Percentiles rank a stretch among this genome's conserved stretches.
These are phyloP conservation scores for Tulasnella calospora DNA, from an alignment of 768 basidiomycete species.

Conservation along the genomic window DNA sequence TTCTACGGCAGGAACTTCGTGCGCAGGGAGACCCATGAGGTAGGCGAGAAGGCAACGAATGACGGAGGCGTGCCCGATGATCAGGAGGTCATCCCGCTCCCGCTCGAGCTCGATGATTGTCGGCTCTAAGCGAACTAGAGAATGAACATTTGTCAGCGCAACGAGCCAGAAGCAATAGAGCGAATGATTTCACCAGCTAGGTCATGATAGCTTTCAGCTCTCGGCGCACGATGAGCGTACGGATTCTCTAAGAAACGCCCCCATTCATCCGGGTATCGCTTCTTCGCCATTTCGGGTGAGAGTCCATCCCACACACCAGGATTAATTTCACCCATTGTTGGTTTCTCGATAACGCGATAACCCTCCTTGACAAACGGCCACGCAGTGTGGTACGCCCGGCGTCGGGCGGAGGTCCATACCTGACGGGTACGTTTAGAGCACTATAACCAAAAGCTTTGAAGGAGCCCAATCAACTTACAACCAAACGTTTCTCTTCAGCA, in stretches of 20 bases:
- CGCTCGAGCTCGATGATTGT: constrained; percentile 90
- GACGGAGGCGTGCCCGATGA: constrained; percentile 95
- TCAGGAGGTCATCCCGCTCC: constrained; percentile 88
- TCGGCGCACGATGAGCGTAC: constrained; percentile 83
- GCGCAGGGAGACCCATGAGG: constrained; percentile 87
- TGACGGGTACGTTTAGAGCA: constrained; percentile 35
- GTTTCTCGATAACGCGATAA: constrained; percentile 77
- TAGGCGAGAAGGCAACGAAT: constrained; percentile 93
- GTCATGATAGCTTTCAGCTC: constrained; percentile 98
- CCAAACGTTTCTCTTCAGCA: constrained; percentile 37
- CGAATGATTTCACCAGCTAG: constrained; percentile 55
- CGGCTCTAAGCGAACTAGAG: constrained; percentile 86
- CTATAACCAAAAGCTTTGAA: not conserved
- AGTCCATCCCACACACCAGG: constrained; percentile 97
- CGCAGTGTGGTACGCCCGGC: constrained; percentile 89
- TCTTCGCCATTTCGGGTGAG: constrained; percentile 80
- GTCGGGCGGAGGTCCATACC: constrained; percentile 97
- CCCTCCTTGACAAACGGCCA: constrained; percentile 69
- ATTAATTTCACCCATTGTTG: constrained; percentile 97
- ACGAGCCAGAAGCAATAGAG: not conserved
- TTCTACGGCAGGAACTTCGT: constrained; percentile 96
- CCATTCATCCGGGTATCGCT: constrained; percentile 92
- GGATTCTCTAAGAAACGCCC: constrained; percentile 88
- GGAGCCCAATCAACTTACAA: constrained; percentile 22
- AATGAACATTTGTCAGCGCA: constrained; percentile 27